Evolutionary conservation across 768 basidiomycete species (phyloP).

Genomic region (Suillus fuscotomentosus): DNA sequence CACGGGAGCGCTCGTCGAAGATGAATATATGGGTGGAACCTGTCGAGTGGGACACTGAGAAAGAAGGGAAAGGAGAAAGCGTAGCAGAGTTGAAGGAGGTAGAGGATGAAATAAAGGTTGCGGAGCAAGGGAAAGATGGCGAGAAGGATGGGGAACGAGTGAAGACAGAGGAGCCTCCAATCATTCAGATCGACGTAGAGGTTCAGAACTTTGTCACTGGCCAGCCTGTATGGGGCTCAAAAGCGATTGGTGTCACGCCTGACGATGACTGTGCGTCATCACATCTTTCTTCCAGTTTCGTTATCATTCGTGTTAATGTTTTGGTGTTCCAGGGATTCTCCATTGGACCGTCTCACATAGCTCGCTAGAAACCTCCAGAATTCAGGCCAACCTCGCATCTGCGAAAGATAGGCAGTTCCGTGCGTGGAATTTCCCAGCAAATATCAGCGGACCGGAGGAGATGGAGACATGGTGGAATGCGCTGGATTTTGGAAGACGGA

Average conservation of each 20-base stretch:
- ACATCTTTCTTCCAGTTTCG: constrained; percentile 1
- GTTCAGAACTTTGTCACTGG: constrained; percentile 45
- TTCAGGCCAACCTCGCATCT: constrained; percentile 34
- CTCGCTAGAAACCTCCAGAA: constrained; percentile 27
- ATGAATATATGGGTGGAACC: constrained; percentile 73
- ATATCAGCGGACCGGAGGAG: constrained; percentile 30
- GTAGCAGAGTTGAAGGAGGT: background rate
- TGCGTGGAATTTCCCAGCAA: constrained; percentile 48
- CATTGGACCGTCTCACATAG: constrained; percentile 55
- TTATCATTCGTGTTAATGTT: background rate
- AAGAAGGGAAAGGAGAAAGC: constrained; percentile 22
- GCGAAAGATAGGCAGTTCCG: constrained; percentile 45
- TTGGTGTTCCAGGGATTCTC: constrained; percentile 49
- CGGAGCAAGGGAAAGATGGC: background rate
- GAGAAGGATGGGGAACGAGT: background rate
- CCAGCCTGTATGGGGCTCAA: constrained; percentile 32
- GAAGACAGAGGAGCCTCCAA: constrained; percentile 30
- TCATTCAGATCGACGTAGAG: constrained; percentile 58
- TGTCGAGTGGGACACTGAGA: constrained; percentile 39
- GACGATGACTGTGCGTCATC: constrained; percentile 7
- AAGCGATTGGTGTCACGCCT: constrained; percentile 32
- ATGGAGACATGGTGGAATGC: constrained; percentile 32
- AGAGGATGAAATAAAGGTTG: constrained; percentile 3
- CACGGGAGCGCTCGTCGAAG: constrained; percentile 36
- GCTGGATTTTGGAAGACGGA: constrained; percentile 27